phyloP scores from a whole-genome alignment of 768 basidiomycete genomes.

The Leccinum rimulosum region DNA sequence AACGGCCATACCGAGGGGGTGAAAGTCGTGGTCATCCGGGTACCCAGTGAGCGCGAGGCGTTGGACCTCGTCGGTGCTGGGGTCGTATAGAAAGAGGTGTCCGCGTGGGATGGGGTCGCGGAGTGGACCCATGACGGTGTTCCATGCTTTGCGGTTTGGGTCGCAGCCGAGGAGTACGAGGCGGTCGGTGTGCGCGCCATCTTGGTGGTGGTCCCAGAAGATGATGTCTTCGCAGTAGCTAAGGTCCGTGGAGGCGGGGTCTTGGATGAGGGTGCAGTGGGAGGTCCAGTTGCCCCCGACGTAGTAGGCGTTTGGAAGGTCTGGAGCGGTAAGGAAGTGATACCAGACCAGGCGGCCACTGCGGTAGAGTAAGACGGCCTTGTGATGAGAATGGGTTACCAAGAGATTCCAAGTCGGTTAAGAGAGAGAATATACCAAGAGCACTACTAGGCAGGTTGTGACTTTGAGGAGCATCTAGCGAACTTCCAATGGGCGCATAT shows the following conservation, averaged over 20 bases:
- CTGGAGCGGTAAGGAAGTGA: constrained; percentile 39
- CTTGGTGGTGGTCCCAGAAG: constrained; percentile 57
- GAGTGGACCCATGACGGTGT: constrained; percentile 75
- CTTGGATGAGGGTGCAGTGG: constrained; percentile 43
- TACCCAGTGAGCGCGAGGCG: constrained; percentile 49
- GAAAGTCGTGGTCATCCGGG: constrained; percentile 60
- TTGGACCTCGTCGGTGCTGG: constrained; percentile 27
- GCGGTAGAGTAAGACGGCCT: constrained; percentile 48
- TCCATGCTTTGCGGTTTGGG: constrained; percentile 56
- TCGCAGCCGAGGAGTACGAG: constrained; percentile 44
- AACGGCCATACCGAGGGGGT: constrained; percentile 65
- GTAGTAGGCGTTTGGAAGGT: constrained; percentile 51
- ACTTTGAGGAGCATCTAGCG: constrained; percentile 13
- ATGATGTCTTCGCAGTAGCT: constrained; percentile 62
- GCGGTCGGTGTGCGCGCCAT: constrained; percentile 41
- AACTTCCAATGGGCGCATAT: too few species aligned
- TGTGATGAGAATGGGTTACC: background rate
- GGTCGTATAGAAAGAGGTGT: constrained; percentile 55
- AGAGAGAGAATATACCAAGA: constrained; percentile 8
- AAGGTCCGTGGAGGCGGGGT: constrained; percentile 32
- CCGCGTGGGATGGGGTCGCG: constrained; percentile 56
- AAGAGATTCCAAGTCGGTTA: background rate
- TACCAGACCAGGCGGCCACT: constrained; percentile 42
- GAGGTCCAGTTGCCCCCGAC: constrained; percentile 45
- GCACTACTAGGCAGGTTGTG: constrained; percentile 4